These are phyloP conservation scores for Agrocybe pediades DNA, from an alignment of 768 basidiomycete genomes.

Conservation along the genomic window DNA sequence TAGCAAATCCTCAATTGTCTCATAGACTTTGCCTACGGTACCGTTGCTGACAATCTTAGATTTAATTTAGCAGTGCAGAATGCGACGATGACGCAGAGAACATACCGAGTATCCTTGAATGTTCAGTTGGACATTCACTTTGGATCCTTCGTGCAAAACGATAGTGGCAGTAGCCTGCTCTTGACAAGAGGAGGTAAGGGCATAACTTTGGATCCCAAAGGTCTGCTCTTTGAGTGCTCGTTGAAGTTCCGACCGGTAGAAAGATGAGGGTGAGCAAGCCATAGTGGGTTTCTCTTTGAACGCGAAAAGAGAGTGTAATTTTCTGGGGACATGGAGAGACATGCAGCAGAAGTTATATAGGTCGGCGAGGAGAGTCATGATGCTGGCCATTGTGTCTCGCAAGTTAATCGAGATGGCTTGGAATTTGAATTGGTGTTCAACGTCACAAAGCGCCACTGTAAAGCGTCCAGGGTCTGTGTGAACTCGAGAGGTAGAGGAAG, in stretches of 20 bases:
- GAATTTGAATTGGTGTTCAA: slow-evolving; percentile 15
- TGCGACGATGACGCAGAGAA: slow-evolving; percentile 1
- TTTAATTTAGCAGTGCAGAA: slow-evolving; percentile 8
- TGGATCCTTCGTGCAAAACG: slow-evolving; percentile 56
- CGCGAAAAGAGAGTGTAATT: slow-evolving; percentile 14
- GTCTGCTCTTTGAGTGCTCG: slow-evolving; percentile 59
- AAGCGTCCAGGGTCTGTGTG: slow-evolving; percentile 17
- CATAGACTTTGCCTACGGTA: slow-evolving; percentile 34
- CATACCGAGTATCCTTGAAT: slow-evolving; percentile 59
- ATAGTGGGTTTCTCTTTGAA: slow-evolving; percentile 12
- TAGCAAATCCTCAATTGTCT: slow-evolving; percentile 63
- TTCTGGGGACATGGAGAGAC: slow-evolving; percentile 18
- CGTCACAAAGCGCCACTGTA: slow-evolving; percentile 20
- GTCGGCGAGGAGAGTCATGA: slow-evolving; percentile 23
- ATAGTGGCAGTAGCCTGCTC: slow-evolving; percentile 56
- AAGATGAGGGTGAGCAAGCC: slow-evolving; percentile 23
- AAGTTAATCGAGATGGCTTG: background rate
- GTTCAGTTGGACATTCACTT: slow-evolving; percentile 48
- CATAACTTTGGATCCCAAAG: slow-evolving; percentile 54
- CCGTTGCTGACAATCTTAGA: slow-evolving; percentile 9
- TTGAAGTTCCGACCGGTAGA: slow-evolving; percentile 52
- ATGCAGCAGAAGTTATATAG: slow-evolving; percentile 28
- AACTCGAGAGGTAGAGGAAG: slow-evolving; percentile 17
- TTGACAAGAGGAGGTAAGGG: slow-evolving; percentile 36
- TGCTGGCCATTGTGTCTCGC: slow-evolving; percentile 15